Conservation (phyloP, 768 basidiomycete species). For the Tylopilus vinaceipallidus region DNA sequence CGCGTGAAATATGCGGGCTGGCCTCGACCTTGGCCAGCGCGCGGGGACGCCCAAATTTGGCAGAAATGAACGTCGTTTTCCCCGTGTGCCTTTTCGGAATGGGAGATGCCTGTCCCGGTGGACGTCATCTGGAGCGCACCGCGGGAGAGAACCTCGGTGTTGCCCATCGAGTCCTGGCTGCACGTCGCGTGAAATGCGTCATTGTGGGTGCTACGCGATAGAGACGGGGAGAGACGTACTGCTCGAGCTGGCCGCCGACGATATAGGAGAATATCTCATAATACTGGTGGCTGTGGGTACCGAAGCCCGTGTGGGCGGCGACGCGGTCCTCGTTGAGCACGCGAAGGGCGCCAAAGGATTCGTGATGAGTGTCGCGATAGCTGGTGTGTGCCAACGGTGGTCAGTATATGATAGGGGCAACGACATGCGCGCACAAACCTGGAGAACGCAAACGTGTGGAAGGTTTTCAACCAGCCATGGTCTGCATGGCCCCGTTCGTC, state of each 20-base stretch:
- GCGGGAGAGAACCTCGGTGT: slow-evolving; percentile 82
- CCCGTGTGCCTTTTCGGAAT: slow-evolving; percentile 66
- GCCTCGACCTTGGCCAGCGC: slow-evolving; percentile 21
- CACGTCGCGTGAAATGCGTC: no score
- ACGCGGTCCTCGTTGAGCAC: slow-evolving; percentile 96
- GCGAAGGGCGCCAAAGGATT: slow-evolving; percentile 70
- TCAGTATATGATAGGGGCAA: slow-evolving; percentile 18
- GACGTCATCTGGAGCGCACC: slow-evolving; percentile 92
- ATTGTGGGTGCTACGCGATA: neutral
- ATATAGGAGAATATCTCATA: slow-evolving; percentile 94
- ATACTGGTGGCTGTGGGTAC: slow-evolving; percentile 77
- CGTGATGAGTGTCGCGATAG: slow-evolving; percentile 59
- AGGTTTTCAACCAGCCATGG: slow-evolving; percentile 85
- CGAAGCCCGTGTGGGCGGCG: slow-evolving; percentile 72
- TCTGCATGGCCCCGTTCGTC: slow-evolving; percentile 69
- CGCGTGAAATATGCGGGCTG: slow-evolving; percentile 84
- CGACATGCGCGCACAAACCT: slow-evolving; percentile 39
- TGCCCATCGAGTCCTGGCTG: slow-evolving; percentile 90
- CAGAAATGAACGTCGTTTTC: slow-evolving; percentile 52
- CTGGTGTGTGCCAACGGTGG: slow-evolving; percentile 29
- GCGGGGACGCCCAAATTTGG: slow-evolving; percentile 68
- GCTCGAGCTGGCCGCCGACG: slow-evolving; percentile 74
- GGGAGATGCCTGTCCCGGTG: slow-evolving; percentile 88
- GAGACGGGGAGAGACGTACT: slow-evolving; percentile 45
- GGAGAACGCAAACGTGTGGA: slow-evolving; percentile 81